Conservation (phyloP, 1,284 basidiomycete genomes). For the Sparassis latifolia region DNA sequence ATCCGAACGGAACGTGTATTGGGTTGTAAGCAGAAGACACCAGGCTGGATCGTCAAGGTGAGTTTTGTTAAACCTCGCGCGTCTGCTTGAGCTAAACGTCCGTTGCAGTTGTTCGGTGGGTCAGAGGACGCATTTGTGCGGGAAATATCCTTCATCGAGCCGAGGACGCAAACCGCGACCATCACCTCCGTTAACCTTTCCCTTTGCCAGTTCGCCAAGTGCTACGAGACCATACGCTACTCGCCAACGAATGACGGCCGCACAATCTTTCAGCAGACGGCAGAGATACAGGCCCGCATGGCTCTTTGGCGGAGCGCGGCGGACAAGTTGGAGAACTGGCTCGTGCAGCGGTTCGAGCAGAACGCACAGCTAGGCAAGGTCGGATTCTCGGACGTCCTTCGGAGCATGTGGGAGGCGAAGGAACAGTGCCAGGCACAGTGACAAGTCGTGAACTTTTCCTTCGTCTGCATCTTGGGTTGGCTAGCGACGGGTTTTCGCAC, state of each 20-base stretch:
- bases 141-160: slow-evolving; percentile 90
- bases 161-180: slow-evolving; percentile 67
- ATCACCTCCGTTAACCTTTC: slow-evolving; percentile 90
- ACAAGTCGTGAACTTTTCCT: slow-evolving; percentile 4
- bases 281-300: slow-evolving; percentile 77
- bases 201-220: slow-evolving; percentile 83
- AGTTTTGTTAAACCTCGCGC: slow-evolving; percentile 16
- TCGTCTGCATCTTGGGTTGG: no score
- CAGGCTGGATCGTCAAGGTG: slow-evolving; percentile 80
- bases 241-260: slow-evolving; percentile 53
- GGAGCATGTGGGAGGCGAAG: slow-evolving; percentile 62
- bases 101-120: slow-evolving; percentile 71
- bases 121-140: slow-evolving; percentile 92
- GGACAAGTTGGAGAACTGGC: slow-evolving; percentile 76
- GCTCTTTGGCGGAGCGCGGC: slow-evolving; percentile 73
- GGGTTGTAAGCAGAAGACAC: slow-evolving; percentile 83
- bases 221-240: slow-evolving; percentile 87
- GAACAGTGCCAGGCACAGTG: slow-evolving; percentile 29
- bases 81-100: slow-evolving; percentile 5
- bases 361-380: slow-evolving; percentile 83
- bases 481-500: no score
- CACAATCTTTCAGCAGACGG: slow-evolving; percentile 76
- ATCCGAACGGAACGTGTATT: slow-evolving; percentile 84
- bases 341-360: slow-evolving; percentile 80
- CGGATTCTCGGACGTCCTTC: slow-evolving; percentile 83